A percentile compares a stretch with the other conserved stretches of the same genome.
Conservation (phyloP, 2,329 filamentous ascomycete genomes). For the Ascochyta pisi region DNA sequence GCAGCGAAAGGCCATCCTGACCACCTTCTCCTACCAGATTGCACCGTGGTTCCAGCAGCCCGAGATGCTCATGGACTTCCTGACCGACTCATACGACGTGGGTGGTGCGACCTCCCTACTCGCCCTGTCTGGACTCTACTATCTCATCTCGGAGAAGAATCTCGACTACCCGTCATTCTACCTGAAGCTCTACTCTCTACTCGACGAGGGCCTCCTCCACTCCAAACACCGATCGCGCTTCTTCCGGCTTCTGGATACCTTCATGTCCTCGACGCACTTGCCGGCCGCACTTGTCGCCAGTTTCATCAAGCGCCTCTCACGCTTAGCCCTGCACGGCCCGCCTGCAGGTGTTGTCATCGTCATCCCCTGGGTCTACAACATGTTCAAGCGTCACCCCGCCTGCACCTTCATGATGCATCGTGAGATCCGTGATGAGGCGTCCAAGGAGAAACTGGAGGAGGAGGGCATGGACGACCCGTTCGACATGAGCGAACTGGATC, state of each 20-base stretch:
- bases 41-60: conserved; percentile 89
- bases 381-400: conserved; percentile 85
- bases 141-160: conserved; percentile 91
- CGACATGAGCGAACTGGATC: conserved; percentile 75
- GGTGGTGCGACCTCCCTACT: conserved; percentile 87
- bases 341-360: conserved; percentile 88
- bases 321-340: conserved; percentile 84
- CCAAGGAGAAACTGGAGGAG: conserved; percentile 66
- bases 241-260: conserved; percentile 89
- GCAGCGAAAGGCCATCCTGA: conserved; percentile 80
- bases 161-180: conserved; percentile 97
- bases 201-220: conserved; percentile 85
- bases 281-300: conserved; percentile 90
- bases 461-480: conserved; percentile 78
- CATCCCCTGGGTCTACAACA: conserved; percentile 93
- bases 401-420: conserved; percentile 98
- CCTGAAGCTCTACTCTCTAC: conserved; percentile 87
- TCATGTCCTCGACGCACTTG: conserved; percentile 89
- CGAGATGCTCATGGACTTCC: conserved; percentile 91
- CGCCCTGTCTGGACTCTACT: conserved; percentile 91
- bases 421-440: conserved; percentile 64
- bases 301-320: conserved; percentile 91
- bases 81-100: conserved; percentile 90
- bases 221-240: conserved; percentile 94
- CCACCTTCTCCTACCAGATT: conserved; percentile 76